Evolutionary conservation across 768 basidiomycete genomes (phyloP).

Genomic region (Russula foetens): DNA sequence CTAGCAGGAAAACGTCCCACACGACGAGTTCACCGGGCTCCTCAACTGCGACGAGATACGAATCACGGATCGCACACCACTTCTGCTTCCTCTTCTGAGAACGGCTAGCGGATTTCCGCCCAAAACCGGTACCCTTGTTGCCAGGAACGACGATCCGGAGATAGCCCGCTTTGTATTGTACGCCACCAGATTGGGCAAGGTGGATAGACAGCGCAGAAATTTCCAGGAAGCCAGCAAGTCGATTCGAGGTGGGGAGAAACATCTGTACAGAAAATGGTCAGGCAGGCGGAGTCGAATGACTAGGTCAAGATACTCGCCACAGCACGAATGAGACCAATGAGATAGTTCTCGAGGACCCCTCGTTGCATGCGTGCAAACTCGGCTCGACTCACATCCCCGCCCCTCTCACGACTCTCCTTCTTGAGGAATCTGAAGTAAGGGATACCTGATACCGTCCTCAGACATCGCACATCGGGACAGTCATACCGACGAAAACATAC

Average conservation of each 20-base stretch:
- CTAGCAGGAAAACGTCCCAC: slow-evolving; percentile 92
- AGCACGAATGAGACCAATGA: slow-evolving; percentile 78
- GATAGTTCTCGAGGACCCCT: slow-evolving; percentile 77
- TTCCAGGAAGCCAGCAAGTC: slow-evolving; percentile 85
- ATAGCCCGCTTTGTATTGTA: slow-evolving; percentile 88
- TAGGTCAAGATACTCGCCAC: slow-evolving; percentile 49
- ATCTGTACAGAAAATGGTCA: slow-evolving; percentile 44
- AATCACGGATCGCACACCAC: slow-evolving; percentile 92
- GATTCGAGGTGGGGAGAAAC: slow-evolving; percentile 90
- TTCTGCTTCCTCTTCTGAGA: slow-evolving; percentile 53
- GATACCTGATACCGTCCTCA: slow-evolving; percentile 41
- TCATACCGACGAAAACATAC: slow-evolving; percentile 27
- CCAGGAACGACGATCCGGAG: slow-evolving; percentile 51
- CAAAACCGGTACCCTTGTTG: slow-evolving; percentile 47
- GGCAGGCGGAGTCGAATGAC: not conserved
- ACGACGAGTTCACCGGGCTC: slow-evolving; percentile 87
- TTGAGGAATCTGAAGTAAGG: slow-evolving; percentile 86
- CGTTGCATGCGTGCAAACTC: slow-evolving; percentile 81
- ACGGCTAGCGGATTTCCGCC: slow-evolving; percentile 57
- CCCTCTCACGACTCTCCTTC: slow-evolving; percentile 46
- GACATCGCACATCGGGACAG: not conserved
- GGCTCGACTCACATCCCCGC: slow-evolving; percentile 45
- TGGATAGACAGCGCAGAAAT: slow-evolving; percentile 80
- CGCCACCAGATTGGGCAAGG: slow-evolving; percentile 72
- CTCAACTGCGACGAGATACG: slow-evolving; percentile 78